A percentile compares a stretch with the other conserved stretches of the same genome.
Evolutionary conservation across 352 stramenopile genomes (phyloP).

Genomic region (Pythium aquatile): DNA sequence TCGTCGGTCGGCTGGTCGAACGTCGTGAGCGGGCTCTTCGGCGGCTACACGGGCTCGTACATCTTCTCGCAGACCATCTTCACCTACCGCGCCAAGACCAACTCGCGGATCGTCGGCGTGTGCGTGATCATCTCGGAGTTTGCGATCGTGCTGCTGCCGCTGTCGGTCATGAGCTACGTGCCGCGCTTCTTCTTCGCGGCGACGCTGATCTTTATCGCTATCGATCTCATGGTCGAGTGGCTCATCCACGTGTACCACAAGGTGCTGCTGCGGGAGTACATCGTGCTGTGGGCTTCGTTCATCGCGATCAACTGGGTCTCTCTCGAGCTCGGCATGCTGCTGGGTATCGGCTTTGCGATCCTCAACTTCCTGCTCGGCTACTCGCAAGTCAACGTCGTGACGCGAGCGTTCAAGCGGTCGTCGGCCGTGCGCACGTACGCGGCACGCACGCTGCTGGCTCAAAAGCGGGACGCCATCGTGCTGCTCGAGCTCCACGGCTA

Average conservation of each 20-base stretch:
- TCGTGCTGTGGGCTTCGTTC: constrained; percentile 93
- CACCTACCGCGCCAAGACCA: constrained; percentile 91
- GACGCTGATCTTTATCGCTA: constrained; percentile 96
- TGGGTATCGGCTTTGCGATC: constrained; percentile 89
- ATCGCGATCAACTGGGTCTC: constrained; percentile 91
- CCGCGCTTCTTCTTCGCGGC: constrained; percentile 98
- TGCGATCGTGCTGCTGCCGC: constrained; percentile 84
- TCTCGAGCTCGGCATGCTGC: constrained; percentile 96
- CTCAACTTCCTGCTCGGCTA: constrained; percentile 86
- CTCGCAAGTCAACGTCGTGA: constrained; percentile 70
- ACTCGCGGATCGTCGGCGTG: constrained; percentile 89
- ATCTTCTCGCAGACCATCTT: constrained; percentile 99
- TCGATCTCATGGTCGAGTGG: constrained; percentile 98
- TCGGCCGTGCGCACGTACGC: constrained; percentile 69
- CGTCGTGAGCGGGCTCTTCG: constrained; percentile 92
- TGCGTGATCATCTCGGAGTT: constrained; percentile 90
- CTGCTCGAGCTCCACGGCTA: constrained; percentile 82
- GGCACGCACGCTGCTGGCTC: constrained; percentile 50
- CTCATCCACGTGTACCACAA: constrained; percentile 88
- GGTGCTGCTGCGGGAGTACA: constrained; percentile 89
- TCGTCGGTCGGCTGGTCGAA: constrained; percentile 95
- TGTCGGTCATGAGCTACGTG: constrained; percentile 94
- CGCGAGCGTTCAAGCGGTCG: constrained; percentile 51
- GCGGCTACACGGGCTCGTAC: constrained; percentile 98
- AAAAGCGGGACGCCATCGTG: constrained; percentile 74